Conservation (phyloP, 805 yeast genomes). For the Aciculoconidium aculeatum region DNA sequence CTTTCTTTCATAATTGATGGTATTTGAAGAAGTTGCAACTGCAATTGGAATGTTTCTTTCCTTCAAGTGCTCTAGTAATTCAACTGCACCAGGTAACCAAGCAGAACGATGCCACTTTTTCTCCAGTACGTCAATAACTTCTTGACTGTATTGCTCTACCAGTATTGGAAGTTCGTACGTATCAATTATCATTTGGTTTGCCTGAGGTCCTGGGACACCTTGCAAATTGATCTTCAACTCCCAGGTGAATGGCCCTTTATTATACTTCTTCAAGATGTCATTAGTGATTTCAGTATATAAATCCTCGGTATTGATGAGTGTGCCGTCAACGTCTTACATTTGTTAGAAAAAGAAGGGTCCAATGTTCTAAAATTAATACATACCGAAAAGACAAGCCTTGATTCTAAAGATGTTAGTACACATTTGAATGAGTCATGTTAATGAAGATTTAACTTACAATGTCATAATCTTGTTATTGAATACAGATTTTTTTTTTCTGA, state of each 20-base stretch:
- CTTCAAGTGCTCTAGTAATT: slow-evolving; percentile 52
- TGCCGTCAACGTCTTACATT: slow-evolving; percentile 83
- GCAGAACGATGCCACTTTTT: slow-evolving; percentile 55
- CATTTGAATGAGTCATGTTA: too few relatives aligned
- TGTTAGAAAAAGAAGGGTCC: slow-evolving; percentile 10
- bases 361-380: slow-evolving; percentile 17
- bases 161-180: slow-evolving; percentile 62
- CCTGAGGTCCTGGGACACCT: slow-evolving; percentile 84
- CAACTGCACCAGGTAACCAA: slow-evolving; percentile 82
- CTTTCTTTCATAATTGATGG: slow-evolving; percentile 57
- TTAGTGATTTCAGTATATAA: slow-evolving; percentile 77
- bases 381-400: slow-evolving; percentile 71
- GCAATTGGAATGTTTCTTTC: slow-evolving; percentile 67
- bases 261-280: slow-evolving; percentile 58
- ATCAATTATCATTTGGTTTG: slow-evolving; percentile 59
- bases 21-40: slow-evolving; percentile 80
- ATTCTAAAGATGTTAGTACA: slow-evolving; percentile 15
- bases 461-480: too few relatives aligned
- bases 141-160: slow-evolving; percentile 54
- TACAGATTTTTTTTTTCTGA: too few relatives aligned
- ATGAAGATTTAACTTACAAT: slow-evolving; percentile 1
- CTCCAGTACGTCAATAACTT: slow-evolving; percentile 51
- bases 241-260: slow-evolving; percentile 84
- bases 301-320: slow-evolving; percentile 86
- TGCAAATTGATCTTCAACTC: slow-evolving; percentile 81